phyloP scores from a whole-genome alignment of 2,329 filamentous ascomycete species.

The Byssothecium circinans region DNA sequence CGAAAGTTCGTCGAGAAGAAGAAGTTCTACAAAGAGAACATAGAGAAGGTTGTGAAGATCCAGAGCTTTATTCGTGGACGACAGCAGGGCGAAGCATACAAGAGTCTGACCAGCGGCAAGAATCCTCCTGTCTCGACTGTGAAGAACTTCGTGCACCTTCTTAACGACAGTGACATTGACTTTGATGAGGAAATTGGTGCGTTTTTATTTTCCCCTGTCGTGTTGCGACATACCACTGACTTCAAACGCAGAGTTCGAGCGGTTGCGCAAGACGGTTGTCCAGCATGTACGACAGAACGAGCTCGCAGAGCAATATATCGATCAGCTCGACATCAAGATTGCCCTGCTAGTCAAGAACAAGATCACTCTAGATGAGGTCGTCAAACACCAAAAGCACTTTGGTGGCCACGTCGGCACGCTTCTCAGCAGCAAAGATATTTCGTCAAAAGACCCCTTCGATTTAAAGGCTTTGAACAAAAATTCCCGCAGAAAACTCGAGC shows the following conservation, averaged over 20 bases:
- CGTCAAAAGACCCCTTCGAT: constrained; percentile 89
- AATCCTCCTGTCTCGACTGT: constrained; percentile 96
- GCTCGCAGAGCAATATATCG: constrained; percentile 95
- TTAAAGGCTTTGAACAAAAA: constrained; percentile 97
- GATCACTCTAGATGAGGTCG: constrained; percentile 96
- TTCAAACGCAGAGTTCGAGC: constrained; percentile 71
- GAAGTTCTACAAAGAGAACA: constrained; percentile 89
- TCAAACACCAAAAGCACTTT: constrained; percentile 94
- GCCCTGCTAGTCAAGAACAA: constrained; percentile 98
- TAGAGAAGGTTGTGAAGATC: constrained; percentile 98
- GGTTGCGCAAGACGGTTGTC: constrained; percentile 91
- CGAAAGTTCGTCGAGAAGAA: constrained; percentile 80
- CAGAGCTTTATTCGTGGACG: constrained; percentile 95
- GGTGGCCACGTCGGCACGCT: constrained; percentile 85
- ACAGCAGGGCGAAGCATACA: constrained; percentile 96
- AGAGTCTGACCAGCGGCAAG: constrained; percentile 92
- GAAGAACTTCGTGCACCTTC: constrained; percentile 95
- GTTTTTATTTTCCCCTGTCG: constrained; percentile 3
- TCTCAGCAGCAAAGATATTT: constrained; percentile 83
- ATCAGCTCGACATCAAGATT: constrained; percentile 98
- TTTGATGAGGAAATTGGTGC: constrained; percentile 88
- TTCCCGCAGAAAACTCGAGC: constrained; percentile 90
- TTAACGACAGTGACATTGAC: constrained; percentile 98
- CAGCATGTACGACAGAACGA: constrained; percentile 98
- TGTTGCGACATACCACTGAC: constrained; percentile 17